Conservation (phyloP, 75 land plant species). For the Gnetum montanum region DNA sequence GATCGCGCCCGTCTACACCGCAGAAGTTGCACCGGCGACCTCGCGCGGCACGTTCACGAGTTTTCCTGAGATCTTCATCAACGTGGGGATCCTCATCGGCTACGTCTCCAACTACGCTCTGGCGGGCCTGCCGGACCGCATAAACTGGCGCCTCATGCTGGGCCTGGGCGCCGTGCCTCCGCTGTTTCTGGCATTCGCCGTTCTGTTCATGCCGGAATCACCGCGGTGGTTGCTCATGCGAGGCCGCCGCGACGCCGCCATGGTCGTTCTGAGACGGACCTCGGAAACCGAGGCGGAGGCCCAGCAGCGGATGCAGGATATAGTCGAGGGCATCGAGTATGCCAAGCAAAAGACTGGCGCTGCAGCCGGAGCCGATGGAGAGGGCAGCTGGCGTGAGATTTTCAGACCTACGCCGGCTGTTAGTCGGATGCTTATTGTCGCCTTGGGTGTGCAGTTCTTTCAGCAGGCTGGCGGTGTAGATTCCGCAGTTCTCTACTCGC, state of each 20-base stretch:
- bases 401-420: slow-evolving; percentile 41
- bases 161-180: slow-evolving; percentile 69
- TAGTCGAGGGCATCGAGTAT: slow-evolving; percentile 31
- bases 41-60: slow-evolving; percentile 65
- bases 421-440: slow-evolving; percentile 53
- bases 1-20: slow-evolving; percentile 83
- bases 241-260: slow-evolving; percentile 42
- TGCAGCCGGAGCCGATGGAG: slow-evolving; percentile 7
- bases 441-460: slow-evolving; percentile 76
- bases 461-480: slow-evolving; percentile 89
- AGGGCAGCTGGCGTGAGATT: slow-evolving; percentile 73
- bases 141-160: slow-evolving; percentile 79
- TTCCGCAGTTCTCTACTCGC: slow-evolving; percentile 75
- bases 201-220: slow-evolving; percentile 77
- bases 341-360: slow-evolving; percentile 6
- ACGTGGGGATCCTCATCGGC: slow-evolving; percentile 63
- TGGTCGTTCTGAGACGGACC: slow-evolving; percentile 30
- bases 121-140: slow-evolving; percentile 23
- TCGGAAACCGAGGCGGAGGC: slow-evolving; percentile 25
- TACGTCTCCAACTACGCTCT: slow-evolving; percentile 61
- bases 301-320: slow-evolving; percentile 15
- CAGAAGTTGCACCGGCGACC: slow-evolving; percentile 63
- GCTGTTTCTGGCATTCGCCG: slow-evolving; percentile 34
- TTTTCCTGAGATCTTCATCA: slow-evolving; percentile 77
- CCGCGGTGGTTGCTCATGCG: slow-evolving; percentile 90